Base-by-base conservation (phyloP, 1,139 yeast species). In the Suhomyces yuchorum region DNA sequence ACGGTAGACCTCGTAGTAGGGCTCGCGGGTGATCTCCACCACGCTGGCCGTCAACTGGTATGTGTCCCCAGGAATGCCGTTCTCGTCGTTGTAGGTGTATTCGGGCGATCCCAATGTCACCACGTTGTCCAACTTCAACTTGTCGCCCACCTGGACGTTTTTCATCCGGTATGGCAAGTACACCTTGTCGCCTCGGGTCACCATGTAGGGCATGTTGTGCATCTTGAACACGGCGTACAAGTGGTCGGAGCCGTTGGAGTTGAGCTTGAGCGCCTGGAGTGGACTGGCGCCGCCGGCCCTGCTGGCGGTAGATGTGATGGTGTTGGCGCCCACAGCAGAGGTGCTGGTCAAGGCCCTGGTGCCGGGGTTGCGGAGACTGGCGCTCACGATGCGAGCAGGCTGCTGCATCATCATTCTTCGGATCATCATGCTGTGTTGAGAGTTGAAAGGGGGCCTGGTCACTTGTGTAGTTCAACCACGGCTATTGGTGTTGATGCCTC, bases 111-210 rank as follows among this genome's bases (percentile, higher is more conserved):
- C 99, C 41, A 95, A 70, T 11, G 91, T 84, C 20, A 85, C 81
- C 35, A 92, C 92, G 57, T 90, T 85, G 55, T 81, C 81, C 62
- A 95, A 78, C 40, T 75, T 70, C 50, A 95, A 75, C 33, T 75
- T 76, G 64, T 91, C 97, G 15, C 99, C 99, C 5, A 92, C 85
- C 51, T 83, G 76, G 8, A 86, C 95, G 47, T 81, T 80, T 59
- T 83, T 85, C 73, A 93, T 66, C 55, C 82, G 80, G 66, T 81
- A 91, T 1, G 97, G 97, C 35, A 93, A 70, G 39, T 84, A 78
- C 44, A 93, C 81, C 56, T 77, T 80, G 66, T 95, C 99, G 18
- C 99, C 99, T 56, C 85, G 82, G 18, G 99, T 91, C 19, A 95
- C 96, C 52, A 93, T 73, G 61, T 89, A 92, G 41, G 96, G 90